Evolutionary conservation across 192 early-diverging fungal genomes (phyloP).

Genomic region (Podila minutissima): DNA sequence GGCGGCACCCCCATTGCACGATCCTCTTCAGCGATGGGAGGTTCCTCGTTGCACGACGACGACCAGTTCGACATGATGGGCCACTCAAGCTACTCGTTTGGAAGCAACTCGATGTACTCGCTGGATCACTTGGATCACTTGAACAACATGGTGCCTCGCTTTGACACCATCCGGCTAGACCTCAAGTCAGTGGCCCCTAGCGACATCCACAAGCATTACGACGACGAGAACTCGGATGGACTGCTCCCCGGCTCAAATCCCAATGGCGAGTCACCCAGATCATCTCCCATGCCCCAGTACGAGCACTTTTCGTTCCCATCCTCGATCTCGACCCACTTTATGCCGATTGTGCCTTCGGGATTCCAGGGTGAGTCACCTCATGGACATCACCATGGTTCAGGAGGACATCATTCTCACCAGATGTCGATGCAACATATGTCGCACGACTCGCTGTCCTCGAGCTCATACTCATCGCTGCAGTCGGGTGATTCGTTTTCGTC

Average conservation of each 20-base stretch:
- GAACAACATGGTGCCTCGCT: conserved; percentile 38
- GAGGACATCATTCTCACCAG: conserved; percentile 20
- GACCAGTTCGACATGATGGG: conserved; percentile 50
- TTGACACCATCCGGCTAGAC: conserved; percentile 42
- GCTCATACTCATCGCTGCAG: conserved; percentile 5
- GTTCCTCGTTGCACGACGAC: conserved; percentile 41
- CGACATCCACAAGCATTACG: conserved; percentile 42
- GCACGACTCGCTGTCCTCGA: conserved; percentile 9
- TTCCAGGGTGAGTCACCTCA: background rate
- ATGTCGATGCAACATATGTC: conserved; percentile 9
- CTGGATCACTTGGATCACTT: conserved; percentile 40
- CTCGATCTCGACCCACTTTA: conserved; percentile 46
- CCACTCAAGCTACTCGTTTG: conserved; percentile 31
- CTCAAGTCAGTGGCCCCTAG: conserved; percentile 44
- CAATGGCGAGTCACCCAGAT: conserved; percentile 37
- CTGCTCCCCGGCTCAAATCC: conserved; percentile 31
- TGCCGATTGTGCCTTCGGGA: conserved; percentile 24
- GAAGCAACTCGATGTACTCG: conserved; percentile 42
- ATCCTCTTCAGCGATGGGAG: conserved; percentile 20
- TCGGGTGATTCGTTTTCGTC: conserved; percentile 18
- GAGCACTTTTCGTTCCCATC: conserved; percentile 43
- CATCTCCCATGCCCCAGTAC: conserved; percentile 47
- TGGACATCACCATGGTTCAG: background rate
- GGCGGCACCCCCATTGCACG: conserved; percentile 23
- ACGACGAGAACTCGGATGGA: conserved; percentile 13